Evolutionary conservation across 2,329 filamentous ascomycete genomes (phyloP), one percentile per base, ranked within the genome.

Genomic region (Neopestalotiopsis sp.): DNA sequence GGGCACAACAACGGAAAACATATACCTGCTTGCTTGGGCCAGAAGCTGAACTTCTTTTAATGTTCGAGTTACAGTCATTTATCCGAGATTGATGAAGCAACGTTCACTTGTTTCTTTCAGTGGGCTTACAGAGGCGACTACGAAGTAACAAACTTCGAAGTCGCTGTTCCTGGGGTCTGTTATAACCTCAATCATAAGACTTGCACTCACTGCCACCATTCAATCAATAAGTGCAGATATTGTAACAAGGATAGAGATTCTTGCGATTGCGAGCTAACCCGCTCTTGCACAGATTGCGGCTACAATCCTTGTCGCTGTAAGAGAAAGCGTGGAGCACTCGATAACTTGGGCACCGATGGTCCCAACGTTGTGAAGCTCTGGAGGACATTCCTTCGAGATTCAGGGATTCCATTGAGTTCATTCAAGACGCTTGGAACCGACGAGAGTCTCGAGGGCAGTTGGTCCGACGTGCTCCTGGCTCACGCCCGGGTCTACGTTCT

Each of bases 81-180:
- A 68, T 81, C 84, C 65, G 82, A 85, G 4, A 79, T 84, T 62
- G 82, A 86, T 69, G 83, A 83, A 13, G 80, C 82, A 59, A 85
- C 84, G 1, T 86, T 87, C 69, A 76, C 82, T 34, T 81, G 80
- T 1, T 86, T 87, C 71, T 82, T 79, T 70, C 81, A 86, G 70
- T 86, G 82, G 77, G 83, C 83, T 13, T 87, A 86, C 69, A 85
- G 81, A 0, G 82, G 84, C 10, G 78, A 84, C 66, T 86, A 86
- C 70, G 78, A 73, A 12, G 79, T 81, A 34, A 30, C 45, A 49
- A 24, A 53, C 61, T 45, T 59, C 65, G 65, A 59, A 40, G 64
- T 73, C 67, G n/a, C 45, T 17, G 0, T 49, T 13, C 17, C 45
- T n/a, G 3, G 1, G 14, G 14, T 14, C n/a, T 49, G 45, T n/a